phyloP scores from a whole-genome alignment of 805 yeast species.

The Candida parachauliodes region DNA sequence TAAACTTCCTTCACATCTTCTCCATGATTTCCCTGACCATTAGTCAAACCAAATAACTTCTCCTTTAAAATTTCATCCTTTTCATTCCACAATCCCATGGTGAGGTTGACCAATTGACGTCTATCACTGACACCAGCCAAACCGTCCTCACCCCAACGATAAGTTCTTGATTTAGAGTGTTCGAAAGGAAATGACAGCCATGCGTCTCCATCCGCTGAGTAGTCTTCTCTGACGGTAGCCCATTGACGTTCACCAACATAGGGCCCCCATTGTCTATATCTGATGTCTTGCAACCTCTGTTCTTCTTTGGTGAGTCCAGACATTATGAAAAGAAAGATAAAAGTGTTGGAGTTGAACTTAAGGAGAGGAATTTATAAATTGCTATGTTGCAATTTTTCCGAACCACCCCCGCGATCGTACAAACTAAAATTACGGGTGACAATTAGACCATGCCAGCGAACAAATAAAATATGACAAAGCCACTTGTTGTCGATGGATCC shows the following conservation, averaged over 20 bases:
- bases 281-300: conserved; percentile 37
- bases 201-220: conserved; percentile 81
- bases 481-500: too few relatives aligned
- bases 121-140: conserved; percentile 85
- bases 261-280: conserved; percentile 91
- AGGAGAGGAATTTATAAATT: too few relatives aligned
- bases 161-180: conserved; percentile 73
- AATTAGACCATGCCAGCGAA: too few relatives aligned
- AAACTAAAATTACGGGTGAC: too few relatives aligned
- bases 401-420: not conserved
- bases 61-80: conserved; percentile 82
- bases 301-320: conserved; percentile 34
- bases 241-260: conserved; percentile 85
- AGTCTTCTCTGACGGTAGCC: conserved; percentile 87
- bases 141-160: conserved; percentile 97
- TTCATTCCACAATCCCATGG: conserved; percentile 91
- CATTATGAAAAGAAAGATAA: conserved; percentile 7
- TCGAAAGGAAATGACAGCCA: conserved; percentile 89
- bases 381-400: not conserved
- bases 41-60: conserved; percentile 82
- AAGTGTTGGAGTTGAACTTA: too few relatives aligned
- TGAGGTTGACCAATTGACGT: conserved; percentile 69
- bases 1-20: conserved; percentile 89
- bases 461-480: too few relatives aligned
- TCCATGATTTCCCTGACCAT: conserved; percentile 93